phyloP scores from a whole-genome alignment of 805 yeast genomes.

The Metschnikowia orientalis region DNA sequence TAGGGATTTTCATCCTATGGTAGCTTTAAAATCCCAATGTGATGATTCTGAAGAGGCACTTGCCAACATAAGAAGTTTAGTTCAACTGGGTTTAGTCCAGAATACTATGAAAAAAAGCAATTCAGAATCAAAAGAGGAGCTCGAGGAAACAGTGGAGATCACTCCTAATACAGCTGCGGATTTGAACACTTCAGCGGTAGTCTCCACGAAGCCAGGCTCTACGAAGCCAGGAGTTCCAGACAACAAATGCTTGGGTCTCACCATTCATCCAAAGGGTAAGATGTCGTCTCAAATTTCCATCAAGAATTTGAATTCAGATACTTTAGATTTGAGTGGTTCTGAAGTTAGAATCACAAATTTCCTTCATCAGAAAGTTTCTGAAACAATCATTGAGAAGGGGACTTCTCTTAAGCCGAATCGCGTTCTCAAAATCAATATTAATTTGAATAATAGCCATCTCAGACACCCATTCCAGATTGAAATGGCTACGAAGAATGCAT shows the following conservation, averaged over 20 bases:
- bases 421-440: slow-evolving; percentile 31
- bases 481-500: no score
- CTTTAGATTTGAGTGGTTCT: slow-evolving; percentile 29
- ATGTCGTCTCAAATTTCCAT: slow-evolving; percentile 30
- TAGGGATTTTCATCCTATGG: slow-evolving; percentile 13
- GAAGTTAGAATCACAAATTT: slow-evolving; percentile 28
- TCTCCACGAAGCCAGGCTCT: no score
- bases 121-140: no score
- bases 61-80: not conserved
- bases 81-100: no score
- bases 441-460: slow-evolving; percentile 27
- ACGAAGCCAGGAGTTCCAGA: no score
- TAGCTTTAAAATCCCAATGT: slow-evolving; percentile 9
- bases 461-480: slow-evolving; percentile 31
- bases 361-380: slow-evolving; percentile 23
- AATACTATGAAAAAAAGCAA: no score
- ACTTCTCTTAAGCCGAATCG: slow-evolving; percentile 31
- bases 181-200: no score
- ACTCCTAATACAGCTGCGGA: no score
- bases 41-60: slow-evolving; percentile 3
- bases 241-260: no score
- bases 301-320: slow-evolving; percentile 23
- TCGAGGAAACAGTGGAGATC: no score
- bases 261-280: slow-evolving; percentile 32
- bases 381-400: slow-evolving; percentile 27